Conservation (phyloP, 2,329 filamentous ascomycete species). For the Volutella citrinella region DNA sequence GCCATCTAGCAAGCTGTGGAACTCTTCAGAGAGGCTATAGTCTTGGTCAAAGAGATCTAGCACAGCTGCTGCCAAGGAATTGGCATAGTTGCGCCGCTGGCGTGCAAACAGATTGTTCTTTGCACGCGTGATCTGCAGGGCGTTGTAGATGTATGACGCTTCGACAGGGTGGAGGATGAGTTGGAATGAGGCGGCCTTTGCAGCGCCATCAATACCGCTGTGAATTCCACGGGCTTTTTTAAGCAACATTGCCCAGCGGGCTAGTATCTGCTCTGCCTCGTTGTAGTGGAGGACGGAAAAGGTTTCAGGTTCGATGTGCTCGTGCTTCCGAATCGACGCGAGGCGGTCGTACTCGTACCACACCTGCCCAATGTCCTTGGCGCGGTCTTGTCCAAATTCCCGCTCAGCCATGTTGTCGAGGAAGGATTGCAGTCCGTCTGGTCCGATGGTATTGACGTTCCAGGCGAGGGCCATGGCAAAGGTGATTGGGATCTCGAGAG, state of each 20-base stretch:
- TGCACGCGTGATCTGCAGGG: conserved; percentile 39
- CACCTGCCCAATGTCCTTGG: conserved; percentile 42
- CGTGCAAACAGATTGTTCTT: conserved; percentile 49
- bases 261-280: conserved; percentile 50
- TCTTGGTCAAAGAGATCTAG: conserved; percentile 50
- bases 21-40: conserved; percentile 46
- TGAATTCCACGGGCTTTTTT: conserved; percentile 40
- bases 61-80: conserved; percentile 43
- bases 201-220: conserved; percentile 33
- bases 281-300: conserved; percentile 58
- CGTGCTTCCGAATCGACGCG: conserved; percentile 51
- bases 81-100: conserved; percentile 53
- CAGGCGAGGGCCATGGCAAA: conserved; percentile 58
- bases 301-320: conserved; percentile 52
- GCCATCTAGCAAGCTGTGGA: conserved; percentile 46
- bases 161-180: conserved; percentile 56
- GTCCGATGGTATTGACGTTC: conserved; percentile 46
- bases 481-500: conserved; percentile 52
- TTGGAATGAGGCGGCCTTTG: conserved; percentile 54
- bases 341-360: conserved; percentile 47
- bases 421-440: conserved; percentile 37
- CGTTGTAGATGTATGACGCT: conserved; percentile 49
- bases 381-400: conserved; percentile 44
- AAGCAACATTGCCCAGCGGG: conserved; percentile 45
- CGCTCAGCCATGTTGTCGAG: conserved; percentile 43